phyloP scores from a whole-genome alignment of 2,329 filamentous ascomycete genomes.

The Curvularia sp. region DNA sequence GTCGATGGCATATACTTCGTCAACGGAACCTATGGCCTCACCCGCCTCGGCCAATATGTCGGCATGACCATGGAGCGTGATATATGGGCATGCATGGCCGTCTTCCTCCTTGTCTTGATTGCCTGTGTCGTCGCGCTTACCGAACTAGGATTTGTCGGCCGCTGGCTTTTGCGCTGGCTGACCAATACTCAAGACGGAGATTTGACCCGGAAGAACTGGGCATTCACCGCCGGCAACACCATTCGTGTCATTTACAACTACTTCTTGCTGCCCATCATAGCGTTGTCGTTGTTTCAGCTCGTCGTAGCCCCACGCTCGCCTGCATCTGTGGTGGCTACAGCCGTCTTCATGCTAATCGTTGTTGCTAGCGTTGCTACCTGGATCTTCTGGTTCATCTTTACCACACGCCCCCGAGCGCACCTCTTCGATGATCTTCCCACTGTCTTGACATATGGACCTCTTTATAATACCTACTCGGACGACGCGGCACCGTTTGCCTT shows the following conservation, averaged over 20 bases:
- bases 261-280: slow-evolving; percentile 84
- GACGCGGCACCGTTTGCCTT: slow-evolving; percentile 89
- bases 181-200: slow-evolving; percentile 82
- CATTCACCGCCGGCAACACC: slow-evolving; percentile 68
- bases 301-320: slow-evolving; percentile 75
- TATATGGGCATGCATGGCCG: slow-evolving; percentile 92
- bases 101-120: slow-evolving; percentile 85
- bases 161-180: slow-evolving; percentile 77
- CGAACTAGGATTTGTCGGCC: slow-evolving; percentile 77
- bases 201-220: slow-evolving; percentile 86
- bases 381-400: slow-evolving; percentile 81
- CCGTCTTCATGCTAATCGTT: slow-evolving; percentile 75
- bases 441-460: slow-evolving; percentile 84
- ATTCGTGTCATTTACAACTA: slow-evolving; percentile 91
- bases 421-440: slow-evolving; percentile 94
- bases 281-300: slow-evolving; percentile 89
- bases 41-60: slow-evolving; percentile 78
- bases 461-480: slow-evolving; percentile 98
- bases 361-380: slow-evolving; percentile 78
- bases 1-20: slow-evolving; percentile 87
- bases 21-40: slow-evolving; percentile 79
- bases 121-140: slow-evolving; percentile 70
- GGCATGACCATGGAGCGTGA: slow-evolving; percentile 80
- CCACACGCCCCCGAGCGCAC: slow-evolving; percentile 80
- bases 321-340: slow-evolving; percentile 74